phyloP scores from a whole-genome alignment of 83 land plant genomes.

The Larix sibirica region DNA sequence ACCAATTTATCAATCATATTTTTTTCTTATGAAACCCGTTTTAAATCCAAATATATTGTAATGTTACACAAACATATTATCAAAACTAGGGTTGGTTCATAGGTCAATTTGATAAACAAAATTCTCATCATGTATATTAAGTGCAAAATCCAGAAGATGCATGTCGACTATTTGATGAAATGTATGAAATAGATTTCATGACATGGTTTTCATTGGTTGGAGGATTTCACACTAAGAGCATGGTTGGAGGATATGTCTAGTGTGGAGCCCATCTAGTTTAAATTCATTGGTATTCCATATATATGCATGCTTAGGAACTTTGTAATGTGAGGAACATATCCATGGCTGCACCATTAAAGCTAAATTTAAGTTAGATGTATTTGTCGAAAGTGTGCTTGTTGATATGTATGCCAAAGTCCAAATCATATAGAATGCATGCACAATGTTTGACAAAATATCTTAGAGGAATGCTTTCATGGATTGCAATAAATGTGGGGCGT shows the following conservation, averaged over 20 bases:
- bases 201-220: background rate
- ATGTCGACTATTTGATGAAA: background rate
- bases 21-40: no score
- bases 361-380: background rate
- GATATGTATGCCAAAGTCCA: background rate
- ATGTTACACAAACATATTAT: background rate
- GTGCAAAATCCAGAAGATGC: background rate
- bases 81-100: background rate
- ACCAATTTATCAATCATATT: no score
- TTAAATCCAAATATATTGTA: no score
- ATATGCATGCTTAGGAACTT: no score
- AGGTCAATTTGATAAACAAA: background rate
- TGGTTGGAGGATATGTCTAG: background rate
- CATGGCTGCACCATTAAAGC: no score
- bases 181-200: background rate
- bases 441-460: slow-evolving; percentile 27
- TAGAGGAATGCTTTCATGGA: slow-evolving; percentile 30
- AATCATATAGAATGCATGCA: slow-evolving; percentile 13
- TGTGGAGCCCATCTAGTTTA: no score
- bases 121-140: background rate
- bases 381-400: background rate
- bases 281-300: no score
- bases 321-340: no score
- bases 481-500: slow-evolving; percentile 31
- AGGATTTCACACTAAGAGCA: background rate